phyloP scores from a whole-genome alignment of 208 protist genomes.

The Acanthamoeba lenticulata region DNA sequence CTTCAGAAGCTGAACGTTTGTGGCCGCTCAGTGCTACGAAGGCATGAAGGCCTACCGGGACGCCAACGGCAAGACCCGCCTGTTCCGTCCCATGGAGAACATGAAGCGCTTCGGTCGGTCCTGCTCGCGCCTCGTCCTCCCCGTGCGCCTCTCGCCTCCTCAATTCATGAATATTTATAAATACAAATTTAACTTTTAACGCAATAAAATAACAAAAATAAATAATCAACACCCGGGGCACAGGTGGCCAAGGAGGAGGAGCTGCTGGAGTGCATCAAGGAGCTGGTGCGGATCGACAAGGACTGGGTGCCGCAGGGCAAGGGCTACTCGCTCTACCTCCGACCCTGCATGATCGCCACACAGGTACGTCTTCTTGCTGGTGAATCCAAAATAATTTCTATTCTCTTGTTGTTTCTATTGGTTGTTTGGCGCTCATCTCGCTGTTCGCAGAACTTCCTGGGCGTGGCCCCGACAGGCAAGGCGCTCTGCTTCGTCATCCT shows the following conservation, averaged over 20 bases:
- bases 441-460: conserved; percentile 79
- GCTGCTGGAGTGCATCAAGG: conserved; percentile 92
- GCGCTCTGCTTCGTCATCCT: conserved; percentile 94
- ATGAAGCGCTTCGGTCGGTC: conserved; percentile 92
- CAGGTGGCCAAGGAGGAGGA: conserved; percentile 89
- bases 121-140: conserved; percentile 92
- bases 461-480: conserved; percentile 82
- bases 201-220: no score
- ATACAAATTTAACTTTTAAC: no score
- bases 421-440: no score
- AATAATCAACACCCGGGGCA: no score
- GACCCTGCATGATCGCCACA: conserved; percentile 96
- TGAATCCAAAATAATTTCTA: background rate
- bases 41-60: conserved; percentile 98
- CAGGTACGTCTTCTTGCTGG: conserved; percentile 40
- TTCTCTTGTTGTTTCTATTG: background rate
- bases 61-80: conserved; percentile 88
- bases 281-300: conserved; percentile 93
- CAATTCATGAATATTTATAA: conserved; percentile 13
- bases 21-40: conserved; percentile 92
- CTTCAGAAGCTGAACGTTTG: background rate
- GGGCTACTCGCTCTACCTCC: conserved; percentile 98
- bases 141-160: conserved; percentile 76
- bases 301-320: conserved; percentile 93
- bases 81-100: conserved; percentile 98